Evolutionary conservation across 106 monocot genomes (phyloP).

Genomic region (Allium fistulosum): DNA sequence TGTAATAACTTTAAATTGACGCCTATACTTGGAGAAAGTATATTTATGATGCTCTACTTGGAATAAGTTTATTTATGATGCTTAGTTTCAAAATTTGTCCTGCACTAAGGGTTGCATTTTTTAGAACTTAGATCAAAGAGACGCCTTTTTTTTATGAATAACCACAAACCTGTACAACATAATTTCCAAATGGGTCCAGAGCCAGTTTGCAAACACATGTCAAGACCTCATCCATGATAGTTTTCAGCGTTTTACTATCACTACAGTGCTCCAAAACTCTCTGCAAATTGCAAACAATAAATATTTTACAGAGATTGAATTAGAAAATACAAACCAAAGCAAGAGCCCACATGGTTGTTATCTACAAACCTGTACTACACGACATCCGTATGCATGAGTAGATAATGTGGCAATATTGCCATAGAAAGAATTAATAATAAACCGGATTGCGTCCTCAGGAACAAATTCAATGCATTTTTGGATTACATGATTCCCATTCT

Average conservation of each 20-base stretch:
- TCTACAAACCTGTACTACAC: slow-evolving; percentile 62
- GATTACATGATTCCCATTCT: slow-evolving; percentile 92
- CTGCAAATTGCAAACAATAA: slow-evolving; percentile 16
- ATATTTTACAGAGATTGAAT: neutral
- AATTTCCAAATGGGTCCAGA: slow-evolving; percentile 85
- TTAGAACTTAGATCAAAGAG: too few species aligned
- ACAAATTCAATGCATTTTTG: slow-evolving; percentile 93
- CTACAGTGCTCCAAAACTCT: slow-evolving; percentile 82
- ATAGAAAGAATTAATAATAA: slow-evolving; percentile 68
- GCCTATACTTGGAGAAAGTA: too few species aligned
- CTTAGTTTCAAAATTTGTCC: too few species aligned
- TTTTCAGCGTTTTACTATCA: slow-evolving; percentile 57
- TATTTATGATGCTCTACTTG: too few species aligned
- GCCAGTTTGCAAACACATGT: slow-evolving; percentile 64
- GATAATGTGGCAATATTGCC: slow-evolving; percentile 71
- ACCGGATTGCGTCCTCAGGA: slow-evolving; percentile 68
- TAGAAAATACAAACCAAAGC: neutral
- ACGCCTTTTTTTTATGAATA: neutral
- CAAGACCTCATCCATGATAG: slow-evolving; percentile 86
- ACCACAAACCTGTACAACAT: slow-evolving; percentile 68
- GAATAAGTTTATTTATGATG: too few species aligned
- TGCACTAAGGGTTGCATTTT: too few species aligned
- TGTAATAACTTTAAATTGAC: too few species aligned
- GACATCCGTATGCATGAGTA: slow-evolving; percentile 84
- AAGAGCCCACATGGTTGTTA: neutral